phyloP scores from a whole-genome alignment of 768 basidiomycete species.

The Tricholoma bakamatsutake region DNA sequence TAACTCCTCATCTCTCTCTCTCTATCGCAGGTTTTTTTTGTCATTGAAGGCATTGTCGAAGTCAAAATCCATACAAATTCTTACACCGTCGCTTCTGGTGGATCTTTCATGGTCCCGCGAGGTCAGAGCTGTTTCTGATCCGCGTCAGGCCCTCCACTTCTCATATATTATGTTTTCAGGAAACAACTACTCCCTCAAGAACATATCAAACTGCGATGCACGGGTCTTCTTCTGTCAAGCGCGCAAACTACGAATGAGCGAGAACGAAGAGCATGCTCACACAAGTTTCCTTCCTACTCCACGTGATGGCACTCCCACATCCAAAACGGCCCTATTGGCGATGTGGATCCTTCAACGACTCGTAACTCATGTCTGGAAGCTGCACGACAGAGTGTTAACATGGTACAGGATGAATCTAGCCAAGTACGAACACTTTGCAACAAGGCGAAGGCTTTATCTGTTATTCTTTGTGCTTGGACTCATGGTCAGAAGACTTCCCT shows the following conservation, averaged over 20 bases:
- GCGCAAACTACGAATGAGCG: slow-evolving; percentile 26
- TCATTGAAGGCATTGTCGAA: slow-evolving; percentile 84
- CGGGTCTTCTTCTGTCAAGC: slow-evolving; percentile 92
- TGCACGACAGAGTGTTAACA: slow-evolving; percentile 8
- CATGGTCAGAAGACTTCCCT: slow-evolving; percentile 17
- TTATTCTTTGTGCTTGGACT: slow-evolving; percentile 18
- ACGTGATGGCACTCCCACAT: slow-evolving; percentile 10
- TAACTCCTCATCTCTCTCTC: neutral
- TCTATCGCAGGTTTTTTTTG: slow-evolving; percentile 42
- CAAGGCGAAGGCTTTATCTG: slow-evolving; percentile 14
- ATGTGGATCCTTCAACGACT: slow-evolving; percentile 16
- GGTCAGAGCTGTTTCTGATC: slow-evolving; percentile 39
- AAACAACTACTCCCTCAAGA: slow-evolving; percentile 87
- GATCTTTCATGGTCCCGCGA: slow-evolving; percentile 86
- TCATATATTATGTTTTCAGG: slow-evolving; percentile 38
- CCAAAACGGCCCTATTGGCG: slow-evolving; percentile 11
- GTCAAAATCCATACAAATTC: slow-evolving; percentile 78
- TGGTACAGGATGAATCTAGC: slow-evolving; percentile 15
- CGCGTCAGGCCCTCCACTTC: neutral
- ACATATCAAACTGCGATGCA: slow-evolving; percentile 74
- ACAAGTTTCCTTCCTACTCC: slow-evolving; percentile 5
- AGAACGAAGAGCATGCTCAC: neutral
- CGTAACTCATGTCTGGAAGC: slow-evolving; percentile 3
- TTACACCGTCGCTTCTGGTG: slow-evolving; percentile 74
- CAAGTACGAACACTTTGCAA: slow-evolving; percentile 12